Evolutionary conservation across 805 yeast species (phyloP), one percentile per base, ranked within the genome.

Genomic region (Starmerella lactis-condensi): DNA sequence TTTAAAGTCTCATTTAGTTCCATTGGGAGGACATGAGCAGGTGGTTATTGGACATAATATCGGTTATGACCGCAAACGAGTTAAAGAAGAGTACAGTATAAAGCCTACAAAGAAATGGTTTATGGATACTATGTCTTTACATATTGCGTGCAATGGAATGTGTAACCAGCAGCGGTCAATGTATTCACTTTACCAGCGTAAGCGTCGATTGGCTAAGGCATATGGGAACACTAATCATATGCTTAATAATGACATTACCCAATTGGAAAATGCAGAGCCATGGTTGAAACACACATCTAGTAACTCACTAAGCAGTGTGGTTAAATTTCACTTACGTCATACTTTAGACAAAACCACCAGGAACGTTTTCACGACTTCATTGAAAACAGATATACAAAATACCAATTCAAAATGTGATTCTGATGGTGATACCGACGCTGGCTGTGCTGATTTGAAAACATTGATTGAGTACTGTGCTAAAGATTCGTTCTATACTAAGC

Each of bases 51-150:
- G 99, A 0, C 93, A 81, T 51, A 82, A 85, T 47, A 74, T 89
- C 2, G 72, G 89, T 5, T 89, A 72, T 47, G 99, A 89, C 52
- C 63, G 99, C 27, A 85, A 93, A 1, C 62, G 93, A 22, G 69
- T 85, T 1, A 42, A 58, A 19, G 95, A 89, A 33, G 98, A 89
- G 50, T 89, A 89, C 54, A 62, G 64, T 43, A 48, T 83, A 22
- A 52, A 58, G 20, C 66, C 61, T 27, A 61, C 92, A 1, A 69
- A 73, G 41, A 76, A 78, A 2, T 82, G 81, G 52, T 89, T 60
- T 46, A 41, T 91, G 35, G 99, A 89, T 52, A 83, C 93, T 1
- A 77, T 85, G 82, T 75, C 95, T 1, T 56, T 89, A 13, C 99
- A 89, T 53, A 69, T 83, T 21, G 91, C 96, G 1, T 68, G 72